Evolutionary conservation across 1,284 basidiomycete species (phyloP), one percentile per base, ranked within the genome.

Genomic region (Trametes pubescens): DNA sequence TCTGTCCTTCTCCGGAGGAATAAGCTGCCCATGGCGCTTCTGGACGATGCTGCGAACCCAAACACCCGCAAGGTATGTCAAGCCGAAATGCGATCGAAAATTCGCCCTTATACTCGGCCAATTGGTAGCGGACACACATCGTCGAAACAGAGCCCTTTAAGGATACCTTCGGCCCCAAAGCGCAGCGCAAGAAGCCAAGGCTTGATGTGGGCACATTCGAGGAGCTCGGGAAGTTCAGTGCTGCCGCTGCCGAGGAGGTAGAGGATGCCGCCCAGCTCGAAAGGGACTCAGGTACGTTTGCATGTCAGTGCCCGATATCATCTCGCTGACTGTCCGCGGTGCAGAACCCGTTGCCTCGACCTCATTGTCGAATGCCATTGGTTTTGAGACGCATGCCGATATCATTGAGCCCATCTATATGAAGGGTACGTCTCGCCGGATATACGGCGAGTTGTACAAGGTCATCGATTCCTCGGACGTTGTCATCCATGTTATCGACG

Each of bases 391-490:
- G 0, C 89, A 93, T 67, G 89, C 91, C 1, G 90, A 93, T 71
- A 84, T 86, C 72, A 88, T 90, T 68, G 94, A 96, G 71, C 94
- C 94, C 2, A 94, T 96, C 66, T 96, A 94, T 73, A 88, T 91
- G 62, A 96, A 97, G 77, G 96, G 96, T 43, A 98, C 96, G 0
- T 97, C 95, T 26, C 84, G 91, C 51, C 89, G 98, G 60, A 99
- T 99, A 69, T 99, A 98, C 81, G 96, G 95, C 66, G 97, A 99
- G 78, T 82, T 99, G 26, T 99, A 99, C 86, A 99, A 99, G 79
- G 98, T 99, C 69, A 96, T 99, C 73, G 98, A 99, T 78, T 98
- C 96, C 2, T 98, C 95, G 10, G 97, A 99, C 75, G 95, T 99
- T 51, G 88, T 99, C 67, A 86, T 99, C 46, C 98, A 99, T 77